phyloP scores from a whole-genome alignment of 1,284 basidiomycete species.

The Ustilago curta region DNA sequence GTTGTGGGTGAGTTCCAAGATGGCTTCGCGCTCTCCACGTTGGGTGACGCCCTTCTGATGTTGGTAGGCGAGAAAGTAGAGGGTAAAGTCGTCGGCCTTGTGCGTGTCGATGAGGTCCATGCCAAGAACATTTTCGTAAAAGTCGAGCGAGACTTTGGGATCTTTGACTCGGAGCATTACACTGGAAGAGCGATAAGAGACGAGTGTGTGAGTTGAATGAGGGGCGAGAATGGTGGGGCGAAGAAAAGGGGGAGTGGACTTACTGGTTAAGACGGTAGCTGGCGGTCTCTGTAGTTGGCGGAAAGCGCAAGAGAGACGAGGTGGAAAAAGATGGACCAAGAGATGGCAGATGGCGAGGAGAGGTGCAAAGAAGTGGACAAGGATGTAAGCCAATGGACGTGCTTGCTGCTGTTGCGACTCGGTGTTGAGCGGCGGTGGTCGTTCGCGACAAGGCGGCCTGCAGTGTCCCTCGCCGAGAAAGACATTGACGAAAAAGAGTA shows the following conservation, averaged over 20 bases:
- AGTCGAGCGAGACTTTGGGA: slow-evolving; percentile 73
- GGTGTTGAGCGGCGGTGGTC: background rate
- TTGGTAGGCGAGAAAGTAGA: slow-evolving; percentile 83
- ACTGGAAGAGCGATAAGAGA: slow-evolving; percentile 68
- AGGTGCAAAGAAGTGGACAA: slow-evolving; percentile 6
- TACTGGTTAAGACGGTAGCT: slow-evolving; percentile 67
- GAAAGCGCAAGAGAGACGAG: slow-evolving; percentile 2
- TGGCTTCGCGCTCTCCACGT: slow-evolving; percentile 75
- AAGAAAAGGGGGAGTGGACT: slow-evolving; percentile 4
- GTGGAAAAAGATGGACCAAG: slow-evolving; percentile 1
- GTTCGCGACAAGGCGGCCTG: background rate
- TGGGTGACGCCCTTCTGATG: slow-evolving; percentile 73
- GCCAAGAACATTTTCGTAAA: slow-evolving; percentile 75
- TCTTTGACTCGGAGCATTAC: slow-evolving; percentile 92
- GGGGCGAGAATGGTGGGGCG: background rate
- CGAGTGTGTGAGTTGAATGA: background rate
- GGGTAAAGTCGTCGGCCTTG: slow-evolving; percentile 72
- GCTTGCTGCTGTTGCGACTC: background rate
- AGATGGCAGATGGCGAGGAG: background rate
- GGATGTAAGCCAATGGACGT: slow-evolving; percentile 11
- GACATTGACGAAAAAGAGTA: background rate
- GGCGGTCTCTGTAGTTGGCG: slow-evolving; percentile 55
- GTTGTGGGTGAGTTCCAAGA: slow-evolving; percentile 59
- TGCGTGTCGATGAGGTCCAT: slow-evolving; percentile 80
- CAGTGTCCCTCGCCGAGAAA: too few relatives aligned